These are phyloP conservation scores for Aphanomyces euteiches DNA, from an alignment of 352 stramenopile species.

Conservation along the genomic window DNA sequence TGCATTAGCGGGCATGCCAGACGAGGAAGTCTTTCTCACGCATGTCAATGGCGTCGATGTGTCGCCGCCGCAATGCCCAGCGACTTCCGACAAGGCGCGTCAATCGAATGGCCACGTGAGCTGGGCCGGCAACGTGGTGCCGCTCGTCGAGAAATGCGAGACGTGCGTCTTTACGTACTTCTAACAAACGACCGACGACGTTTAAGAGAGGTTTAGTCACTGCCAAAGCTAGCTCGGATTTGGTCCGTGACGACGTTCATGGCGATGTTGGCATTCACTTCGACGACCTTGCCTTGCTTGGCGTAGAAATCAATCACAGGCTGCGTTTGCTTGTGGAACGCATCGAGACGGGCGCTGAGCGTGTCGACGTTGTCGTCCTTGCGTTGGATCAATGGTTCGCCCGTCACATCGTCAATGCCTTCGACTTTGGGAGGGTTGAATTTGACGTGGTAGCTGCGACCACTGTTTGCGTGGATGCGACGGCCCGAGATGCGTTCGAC, in stretches of 20 bases:
- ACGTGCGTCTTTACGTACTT: slow-evolving; percentile 81
- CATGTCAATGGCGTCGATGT: slow-evolving; percentile 79
- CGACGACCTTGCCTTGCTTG: slow-evolving; percentile 75
- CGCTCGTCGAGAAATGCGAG: slow-evolving; percentile 66
- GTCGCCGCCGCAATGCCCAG: slow-evolving; percentile 40
- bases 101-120: slow-evolving; percentile 39
- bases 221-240: slow-evolving; percentile 69
- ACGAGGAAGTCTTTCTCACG: slow-evolving; percentile 71
- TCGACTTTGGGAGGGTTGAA: slow-evolving; percentile 93
- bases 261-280: slow-evolving; percentile 89
- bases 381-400: slow-evolving; percentile 95
- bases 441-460: slow-evolving; percentile 97
- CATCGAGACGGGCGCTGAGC: slow-evolving; percentile 87
- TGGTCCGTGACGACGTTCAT: slow-evolving; percentile 81
- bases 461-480: slow-evolving; percentile 93
- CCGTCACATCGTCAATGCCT: slow-evolving; percentile 91
- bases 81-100: slow-evolving; percentile 33
- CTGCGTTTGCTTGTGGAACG: slow-evolving; percentile 96
- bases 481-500: slow-evolving; percentile 96
- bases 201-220: slow-evolving; percentile 46
- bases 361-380: slow-evolving; percentile 96
- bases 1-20: slow-evolving; percentile 68
- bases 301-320: slow-evolving; percentile 93
- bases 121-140: slow-evolving; percentile 72
- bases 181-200: slow-evolving; percentile 29